A percentile compares a stretch with the other conserved stretches of the same genome.
These are phyloP conservation scores for Amanita pseudoporphyria DNA, from an alignment of 768 basidiomycete genomes.

Conservation along the genomic window DNA sequence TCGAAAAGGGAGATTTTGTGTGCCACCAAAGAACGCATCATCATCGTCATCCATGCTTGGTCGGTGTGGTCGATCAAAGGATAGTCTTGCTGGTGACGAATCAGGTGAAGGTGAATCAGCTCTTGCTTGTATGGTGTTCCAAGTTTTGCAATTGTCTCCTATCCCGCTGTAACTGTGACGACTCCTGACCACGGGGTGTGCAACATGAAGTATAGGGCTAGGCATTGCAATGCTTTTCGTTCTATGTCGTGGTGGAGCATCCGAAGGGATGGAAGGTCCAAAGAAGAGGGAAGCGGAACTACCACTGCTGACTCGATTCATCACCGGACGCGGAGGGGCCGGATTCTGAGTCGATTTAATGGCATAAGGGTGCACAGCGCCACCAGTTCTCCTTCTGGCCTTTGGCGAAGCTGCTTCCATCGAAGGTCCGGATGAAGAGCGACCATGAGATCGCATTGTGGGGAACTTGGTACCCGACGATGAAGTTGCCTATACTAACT, in stretches of 20 bases:
- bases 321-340: neutral
- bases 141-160: slow-evolving; percentile 21
- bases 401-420: slow-evolving; percentile 4
- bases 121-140: slow-evolving; percentile 33
- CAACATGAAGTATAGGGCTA: slow-evolving; percentile 12
- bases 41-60: slow-evolving; percentile 35
- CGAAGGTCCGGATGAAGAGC: neutral
- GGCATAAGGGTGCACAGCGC: slow-evolving; percentile 2
- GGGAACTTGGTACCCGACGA: slow-evolving; percentile 1
- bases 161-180: slow-evolving; percentile 63
- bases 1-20: slow-evolving; percentile 41
- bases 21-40: slow-evolving; percentile 45
- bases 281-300: slow-evolving; percentile 57
- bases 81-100: slow-evolving; percentile 32
- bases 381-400: neutral
- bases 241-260: slow-evolving; percentile 13
- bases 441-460: neutral
- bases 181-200: slow-evolving; percentile 27
- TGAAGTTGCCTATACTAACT: neutral
- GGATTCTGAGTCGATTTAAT: neutral
- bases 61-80: slow-evolving; percentile 14
- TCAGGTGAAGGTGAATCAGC: slow-evolving; percentile 35
- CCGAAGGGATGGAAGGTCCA: slow-evolving; percentile 40
- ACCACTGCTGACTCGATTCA: slow-evolving; percentile 3
- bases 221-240: slow-evolving; percentile 22